Percentiles rank a stretch among this genome's conserved stretches.
Conservation (phyloP, 495 filamentous ascomycete species). For the Penicillium longicatenatum region DNA sequence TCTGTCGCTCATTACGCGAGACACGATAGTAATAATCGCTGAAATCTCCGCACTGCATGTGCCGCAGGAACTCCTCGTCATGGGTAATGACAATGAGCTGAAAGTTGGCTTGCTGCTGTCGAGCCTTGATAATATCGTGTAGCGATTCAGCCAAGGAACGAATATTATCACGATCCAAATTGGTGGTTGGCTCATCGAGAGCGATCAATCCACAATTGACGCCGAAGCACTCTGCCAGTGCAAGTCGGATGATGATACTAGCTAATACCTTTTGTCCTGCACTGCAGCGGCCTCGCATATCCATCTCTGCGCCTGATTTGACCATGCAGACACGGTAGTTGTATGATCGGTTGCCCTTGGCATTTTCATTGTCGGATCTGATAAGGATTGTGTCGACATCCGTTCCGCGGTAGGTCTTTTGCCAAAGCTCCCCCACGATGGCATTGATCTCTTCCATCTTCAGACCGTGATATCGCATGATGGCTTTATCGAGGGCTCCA, state of each 20-base stretch:
- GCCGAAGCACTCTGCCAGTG: conserved; percentile 95
- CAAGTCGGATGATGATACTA: conserved; percentile 96
- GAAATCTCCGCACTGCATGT: conserved; percentile 95
- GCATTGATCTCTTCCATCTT: conserved; percentile 99
- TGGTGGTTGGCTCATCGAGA: conserved; percentile 97
- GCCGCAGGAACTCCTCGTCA: conserved; percentile 92
- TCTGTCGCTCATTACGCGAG: conserved; percentile 79
- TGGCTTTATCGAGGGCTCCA: conserved; percentile 84
- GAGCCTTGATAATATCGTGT: conserved; percentile 81
- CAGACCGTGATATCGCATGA: conserved; percentile 91
- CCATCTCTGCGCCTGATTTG: conserved; percentile 96
- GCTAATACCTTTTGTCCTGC: conserved; percentile 96
- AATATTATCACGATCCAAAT: conserved; percentile 94
- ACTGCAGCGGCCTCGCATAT: conserved; percentile 97
- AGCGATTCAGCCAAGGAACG: conserved; percentile 80
- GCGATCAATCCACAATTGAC: conserved; percentile 95
- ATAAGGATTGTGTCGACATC: conserved; percentile 98
- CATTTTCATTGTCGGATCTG: conserved; percentile 79
- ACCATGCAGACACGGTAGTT: conserved; percentile 99
- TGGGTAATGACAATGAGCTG: conserved; percentile 99
- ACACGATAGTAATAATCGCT: conserved; percentile 90
- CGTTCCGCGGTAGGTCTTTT: conserved; percentile 93
- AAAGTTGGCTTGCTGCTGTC: conserved; percentile 89
- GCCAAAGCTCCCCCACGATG: conserved; percentile 94
- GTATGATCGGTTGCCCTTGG: conserved; percentile 78